Evolutionary conservation across 75 land plant genomes (phyloP).

Genomic region (Selaginella tamariscina): DNA sequence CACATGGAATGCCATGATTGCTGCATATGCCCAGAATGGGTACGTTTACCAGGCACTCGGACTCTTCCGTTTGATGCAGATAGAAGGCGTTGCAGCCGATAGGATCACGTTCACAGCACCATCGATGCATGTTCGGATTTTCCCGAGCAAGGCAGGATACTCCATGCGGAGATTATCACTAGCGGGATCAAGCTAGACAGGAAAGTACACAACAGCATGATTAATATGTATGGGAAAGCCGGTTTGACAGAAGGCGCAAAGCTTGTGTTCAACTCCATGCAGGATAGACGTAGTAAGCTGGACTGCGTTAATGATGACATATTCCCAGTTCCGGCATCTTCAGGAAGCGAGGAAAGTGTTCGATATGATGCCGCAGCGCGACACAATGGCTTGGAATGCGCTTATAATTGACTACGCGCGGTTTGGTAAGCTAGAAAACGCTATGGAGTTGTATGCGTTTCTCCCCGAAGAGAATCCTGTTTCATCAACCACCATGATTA

Average conservation of each 20-base stretch:
- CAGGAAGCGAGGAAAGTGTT: conserved; percentile 9
- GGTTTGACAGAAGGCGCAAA: background rate
- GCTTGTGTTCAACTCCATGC: background rate
- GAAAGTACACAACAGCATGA: background rate
- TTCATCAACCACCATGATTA: background rate
- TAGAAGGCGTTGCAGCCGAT: background rate
- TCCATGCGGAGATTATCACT: background rate
- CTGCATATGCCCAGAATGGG: conserved; percentile 24
- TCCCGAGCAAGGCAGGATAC: background rate
- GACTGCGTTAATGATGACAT: conserved; percentile 18
- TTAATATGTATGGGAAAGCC: background rate
- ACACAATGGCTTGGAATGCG: background rate
- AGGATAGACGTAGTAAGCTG: background rate
- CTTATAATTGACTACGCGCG: background rate
- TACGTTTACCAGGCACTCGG: background rate
- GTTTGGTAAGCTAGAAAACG: background rate
- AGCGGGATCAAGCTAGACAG: background rate
- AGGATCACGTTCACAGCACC: background rate
- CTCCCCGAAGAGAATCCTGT: background rate
- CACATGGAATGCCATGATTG: conserved; percentile 40
- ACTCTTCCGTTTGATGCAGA: background rate
- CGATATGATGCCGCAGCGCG: conserved; percentile 9
- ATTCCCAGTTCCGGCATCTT: conserved; percentile 7
- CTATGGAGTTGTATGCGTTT: background rate
- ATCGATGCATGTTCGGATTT: background rate